Evolutionary conservation across 768 basidiomycete genomes (phyloP).

Genomic region (Boletus rubropictus): DNA sequence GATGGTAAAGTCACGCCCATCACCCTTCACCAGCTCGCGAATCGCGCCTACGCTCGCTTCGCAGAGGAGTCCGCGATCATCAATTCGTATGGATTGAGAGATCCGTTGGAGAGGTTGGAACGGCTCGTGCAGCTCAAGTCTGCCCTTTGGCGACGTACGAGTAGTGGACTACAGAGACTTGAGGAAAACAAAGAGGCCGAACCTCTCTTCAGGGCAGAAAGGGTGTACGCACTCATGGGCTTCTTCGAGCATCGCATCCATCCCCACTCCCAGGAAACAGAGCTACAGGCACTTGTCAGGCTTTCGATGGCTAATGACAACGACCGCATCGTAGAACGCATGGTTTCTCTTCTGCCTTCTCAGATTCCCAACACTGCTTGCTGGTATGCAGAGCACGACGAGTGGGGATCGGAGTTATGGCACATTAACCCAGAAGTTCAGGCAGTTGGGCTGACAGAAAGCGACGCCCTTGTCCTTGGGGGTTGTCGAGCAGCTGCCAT

Average conservation of each 20-base stretch:
- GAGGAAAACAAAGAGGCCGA: not conserved
- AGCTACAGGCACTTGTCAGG: slow-evolving; percentile 19
- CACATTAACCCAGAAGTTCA: slow-evolving; percentile 16
- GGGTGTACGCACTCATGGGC: slow-evolving; percentile 24
- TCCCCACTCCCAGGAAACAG: slow-evolving; percentile 14
- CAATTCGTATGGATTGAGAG: slow-evolving; percentile 16
- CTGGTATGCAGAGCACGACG: slow-evolving; percentile 22
- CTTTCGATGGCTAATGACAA: slow-evolving; percentile 25
- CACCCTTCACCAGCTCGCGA: slow-evolving; percentile 23
- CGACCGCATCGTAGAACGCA: slow-evolving; percentile 19
- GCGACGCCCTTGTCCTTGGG: slow-evolving; percentile 16
- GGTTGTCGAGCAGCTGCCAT: slow-evolving; percentile 22
- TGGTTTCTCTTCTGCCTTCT: slow-evolving; percentile 18
- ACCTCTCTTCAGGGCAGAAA: slow-evolving; percentile 11
- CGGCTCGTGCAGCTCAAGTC: slow-evolving; percentile 17
- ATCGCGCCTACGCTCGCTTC: slow-evolving; percentile 14
- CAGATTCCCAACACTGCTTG: not conserved
- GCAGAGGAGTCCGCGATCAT: slow-evolving; percentile 19
- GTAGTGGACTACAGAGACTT: not conserved
- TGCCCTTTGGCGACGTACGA: slow-evolving; percentile 22
- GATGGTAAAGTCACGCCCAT: slow-evolving; percentile 10
- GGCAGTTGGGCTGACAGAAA: slow-evolving; percentile 18
- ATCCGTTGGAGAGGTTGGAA: slow-evolving; percentile 23
- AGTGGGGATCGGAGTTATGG: slow-evolving; percentile 16
- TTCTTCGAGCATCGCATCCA: slow-evolving; percentile 25